Conservation (phyloP, 805 yeast genomes). For the Starmerella bacillaris region DNA sequence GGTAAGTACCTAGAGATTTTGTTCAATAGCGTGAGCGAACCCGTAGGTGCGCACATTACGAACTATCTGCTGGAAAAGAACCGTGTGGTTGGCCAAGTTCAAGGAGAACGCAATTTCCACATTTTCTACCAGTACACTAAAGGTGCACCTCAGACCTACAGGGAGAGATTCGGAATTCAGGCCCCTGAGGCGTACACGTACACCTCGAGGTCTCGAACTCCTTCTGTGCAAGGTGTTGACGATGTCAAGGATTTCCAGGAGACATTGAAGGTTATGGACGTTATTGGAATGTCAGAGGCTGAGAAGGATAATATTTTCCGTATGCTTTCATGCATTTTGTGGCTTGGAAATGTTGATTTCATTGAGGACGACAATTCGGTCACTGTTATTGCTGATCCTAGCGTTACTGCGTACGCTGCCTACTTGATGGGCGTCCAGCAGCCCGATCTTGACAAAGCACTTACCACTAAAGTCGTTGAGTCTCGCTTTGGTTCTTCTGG, state of each 20-base stretch:
- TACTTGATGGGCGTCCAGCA: constrained; percentile 70
- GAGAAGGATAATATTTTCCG: constrained; percentile 88
- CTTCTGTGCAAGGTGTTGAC: constrained; percentile 69
- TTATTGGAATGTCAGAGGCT: constrained; percentile 60
- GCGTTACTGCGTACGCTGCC: constrained; percentile 90
- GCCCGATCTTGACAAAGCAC: constrained; percentile 42
- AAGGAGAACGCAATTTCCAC: constrained; percentile 88
- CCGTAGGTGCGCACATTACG: constrained; percentile 89
- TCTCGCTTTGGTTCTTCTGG: constrained; percentile 77
- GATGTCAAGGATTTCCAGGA: constrained; percentile 64
- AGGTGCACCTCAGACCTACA: constrained; percentile 68
- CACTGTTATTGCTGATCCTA: constrained; percentile 61
- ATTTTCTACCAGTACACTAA: constrained; percentile 92
- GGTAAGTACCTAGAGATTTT: constrained; percentile 86
- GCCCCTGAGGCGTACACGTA: constrained; percentile 83
- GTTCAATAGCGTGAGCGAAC: constrained; percentile 67
- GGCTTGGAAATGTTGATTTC: constrained; percentile 89
- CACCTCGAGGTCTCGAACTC: constrained; percentile 74
- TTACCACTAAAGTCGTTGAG: constrained; percentile 70
- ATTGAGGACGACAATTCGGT: constrained; percentile 65
- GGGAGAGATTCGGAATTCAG: constrained; percentile 76
- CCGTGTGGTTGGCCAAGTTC: constrained; percentile 88
- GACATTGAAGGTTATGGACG: constrained; percentile 68
- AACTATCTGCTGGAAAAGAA: constrained; percentile 87
- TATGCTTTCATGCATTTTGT: constrained; percentile 63